phyloP scores from a whole-genome alignment of 108 stramenopile species.

The Ochromonas danica region DNA sequence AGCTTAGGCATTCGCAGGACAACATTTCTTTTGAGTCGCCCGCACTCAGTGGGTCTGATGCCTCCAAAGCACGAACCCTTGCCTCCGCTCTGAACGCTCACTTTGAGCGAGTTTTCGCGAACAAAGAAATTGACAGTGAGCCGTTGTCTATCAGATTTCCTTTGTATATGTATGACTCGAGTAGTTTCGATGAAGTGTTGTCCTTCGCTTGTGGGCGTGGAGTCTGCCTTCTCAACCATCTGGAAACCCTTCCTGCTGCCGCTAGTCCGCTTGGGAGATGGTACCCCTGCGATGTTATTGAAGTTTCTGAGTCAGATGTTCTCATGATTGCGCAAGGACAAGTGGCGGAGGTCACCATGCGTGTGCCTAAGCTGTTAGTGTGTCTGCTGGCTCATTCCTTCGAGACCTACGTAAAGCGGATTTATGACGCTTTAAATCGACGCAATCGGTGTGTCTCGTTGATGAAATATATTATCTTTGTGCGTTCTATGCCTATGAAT shows the following conservation, averaged over 20 bases:
- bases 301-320: neutral
- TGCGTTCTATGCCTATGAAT: slow-evolving; percentile 51
- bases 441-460: slow-evolving; percentile 26
- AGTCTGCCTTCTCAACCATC: slow-evolving; percentile 58
- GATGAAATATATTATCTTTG: slow-evolving; percentile 40
- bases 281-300: neutral
- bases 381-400: neutral
- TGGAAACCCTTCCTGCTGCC: neutral
- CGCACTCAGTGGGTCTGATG: neutral
- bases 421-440: slow-evolving; percentile 29
- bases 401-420: slow-evolving; percentile 35
- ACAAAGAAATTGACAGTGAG: too few species aligned
- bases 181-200: too few species aligned
- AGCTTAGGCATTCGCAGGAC: neutral
- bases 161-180: too few species aligned
- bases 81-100: neutral
- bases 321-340: neutral
- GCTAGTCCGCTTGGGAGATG: neutral
- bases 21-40: neutral
- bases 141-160: too few species aligned
- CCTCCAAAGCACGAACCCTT: neutral
- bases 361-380: neutral
- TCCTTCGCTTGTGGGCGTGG: too few species aligned
- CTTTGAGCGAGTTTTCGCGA: slow-evolving; percentile 62
- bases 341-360: neutral